Percentiles rank a stretch among this genome's conserved stretches.
Evolutionary conservation across 1,284 basidiomycete genomes (phyloP).

Genomic region (Trametes polyzona): DNA sequence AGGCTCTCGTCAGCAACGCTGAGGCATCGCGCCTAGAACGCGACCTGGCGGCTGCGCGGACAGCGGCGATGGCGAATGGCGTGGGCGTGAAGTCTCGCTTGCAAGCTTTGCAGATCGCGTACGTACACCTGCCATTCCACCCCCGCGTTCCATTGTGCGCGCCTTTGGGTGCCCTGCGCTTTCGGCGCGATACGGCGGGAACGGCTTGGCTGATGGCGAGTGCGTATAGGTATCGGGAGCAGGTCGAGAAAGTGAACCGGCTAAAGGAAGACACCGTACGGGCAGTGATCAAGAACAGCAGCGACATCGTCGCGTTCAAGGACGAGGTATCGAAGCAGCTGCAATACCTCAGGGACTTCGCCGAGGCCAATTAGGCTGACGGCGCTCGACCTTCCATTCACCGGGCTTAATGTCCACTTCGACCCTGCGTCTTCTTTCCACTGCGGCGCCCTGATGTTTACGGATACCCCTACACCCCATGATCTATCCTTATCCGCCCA

Average conservation of each 20-base stretch:
- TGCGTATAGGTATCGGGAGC: conserved; percentile 66
- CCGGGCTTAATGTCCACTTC: neutral
- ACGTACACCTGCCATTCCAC: conserved; percentile 24
- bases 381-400: neutral
- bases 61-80: conserved; percentile 74
- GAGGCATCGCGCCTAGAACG: conserved; percentile 68
- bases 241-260: conserved; percentile 70
- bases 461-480: conserved; percentile 3
- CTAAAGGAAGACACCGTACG: conserved; percentile 77
- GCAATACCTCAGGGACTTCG: conserved; percentile 65
- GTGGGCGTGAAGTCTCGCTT: conserved; percentile 78
- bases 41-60: conserved; percentile 70
- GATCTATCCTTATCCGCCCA: conserved; percentile 9
- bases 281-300: conserved; percentile 80
- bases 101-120: conserved; percentile 64
- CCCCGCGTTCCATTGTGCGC: neutral
- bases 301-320: conserved; percentile 79
- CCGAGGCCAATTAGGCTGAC: conserved; percentile 51
- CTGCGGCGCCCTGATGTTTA: neutral
- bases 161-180: neutral
- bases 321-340: conserved; percentile 72
- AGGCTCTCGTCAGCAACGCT: conserved; percentile 62
- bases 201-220: neutral
- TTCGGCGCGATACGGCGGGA: neutral
- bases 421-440: neutral